Conservation (phyloP, 352 stramenopile species). For the Achlya hypogyna region DNA sequence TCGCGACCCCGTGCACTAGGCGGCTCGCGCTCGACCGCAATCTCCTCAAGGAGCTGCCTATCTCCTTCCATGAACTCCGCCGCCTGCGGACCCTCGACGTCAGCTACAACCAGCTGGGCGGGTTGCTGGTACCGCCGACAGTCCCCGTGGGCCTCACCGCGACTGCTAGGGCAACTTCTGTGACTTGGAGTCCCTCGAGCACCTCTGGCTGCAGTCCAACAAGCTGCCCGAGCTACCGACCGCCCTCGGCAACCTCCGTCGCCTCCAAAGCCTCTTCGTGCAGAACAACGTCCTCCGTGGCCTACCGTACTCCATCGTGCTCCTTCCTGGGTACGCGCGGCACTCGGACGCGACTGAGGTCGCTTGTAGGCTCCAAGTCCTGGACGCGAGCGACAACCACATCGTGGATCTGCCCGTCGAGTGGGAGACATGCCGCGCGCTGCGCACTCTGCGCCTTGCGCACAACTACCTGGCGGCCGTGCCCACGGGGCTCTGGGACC, state of each 20-base stretch:
- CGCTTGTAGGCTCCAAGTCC: background rate
- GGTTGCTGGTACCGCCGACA: background rate
- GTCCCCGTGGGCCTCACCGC: background rate
- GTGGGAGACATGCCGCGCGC: background rate
- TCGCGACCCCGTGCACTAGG: background rate
- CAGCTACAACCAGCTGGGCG: constrained; percentile 3
- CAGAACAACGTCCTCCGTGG: constrained; percentile 1
- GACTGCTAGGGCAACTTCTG: constrained; percentile 1
- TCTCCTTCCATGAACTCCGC: constrained; percentile 3
- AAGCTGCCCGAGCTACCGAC: background rate
- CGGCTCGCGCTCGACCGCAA: constrained; percentile 1
- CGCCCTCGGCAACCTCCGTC: background rate
- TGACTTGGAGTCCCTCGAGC: background rate
- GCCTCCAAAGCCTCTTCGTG: background rate
- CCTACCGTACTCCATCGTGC: constrained; percentile 7
- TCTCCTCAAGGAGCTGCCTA: background rate
- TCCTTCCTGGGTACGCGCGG: background rate
- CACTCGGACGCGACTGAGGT: background rate
- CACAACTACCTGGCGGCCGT: background rate
- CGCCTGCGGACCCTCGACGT: background rate
- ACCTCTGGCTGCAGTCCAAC: constrained; percentile 11
- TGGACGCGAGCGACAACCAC: constrained; percentile 17
- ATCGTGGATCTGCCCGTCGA: background rate
- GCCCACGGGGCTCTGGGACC: background rate
- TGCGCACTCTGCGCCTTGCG: background rate